Conservation (phyloP, 2,329 filamentous ascomycete genomes). For the Neofusicoccum kwambonambiense region DNA sequence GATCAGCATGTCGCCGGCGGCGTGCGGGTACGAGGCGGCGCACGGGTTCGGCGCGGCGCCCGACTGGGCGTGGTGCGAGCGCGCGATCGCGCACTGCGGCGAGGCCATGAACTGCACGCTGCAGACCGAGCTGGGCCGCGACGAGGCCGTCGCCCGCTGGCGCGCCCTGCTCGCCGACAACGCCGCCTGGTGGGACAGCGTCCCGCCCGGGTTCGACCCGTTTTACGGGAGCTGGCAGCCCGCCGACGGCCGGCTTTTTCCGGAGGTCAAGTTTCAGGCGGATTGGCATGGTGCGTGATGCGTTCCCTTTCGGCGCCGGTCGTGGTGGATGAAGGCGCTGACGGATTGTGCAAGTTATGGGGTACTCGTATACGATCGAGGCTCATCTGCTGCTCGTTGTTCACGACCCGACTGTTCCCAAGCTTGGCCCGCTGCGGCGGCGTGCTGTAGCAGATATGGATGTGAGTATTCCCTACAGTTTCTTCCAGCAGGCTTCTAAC, state of each 20-base stretch:
- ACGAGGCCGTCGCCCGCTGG: slow-evolving; percentile 23
- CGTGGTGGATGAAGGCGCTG: neutral
- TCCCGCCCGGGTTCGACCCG: slow-evolving; percentile 36
- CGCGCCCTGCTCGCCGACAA: slow-evolving; percentile 36
- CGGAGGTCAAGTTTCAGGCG: slow-evolving; percentile 35
- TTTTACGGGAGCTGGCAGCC: slow-evolving; percentile 20
- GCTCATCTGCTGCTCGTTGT: slow-evolving; percentile 37
- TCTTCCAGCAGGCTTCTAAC: neutral
- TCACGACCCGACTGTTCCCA: slow-evolving; percentile 37
- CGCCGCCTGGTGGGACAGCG: slow-evolving; percentile 30
- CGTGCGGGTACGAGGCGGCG: neutral
- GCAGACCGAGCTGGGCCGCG: neutral
- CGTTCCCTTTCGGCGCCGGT: too few relatives aligned
- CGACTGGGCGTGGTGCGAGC: slow-evolving; percentile 13
- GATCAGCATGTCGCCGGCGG: neutral
- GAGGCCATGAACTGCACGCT: neutral
- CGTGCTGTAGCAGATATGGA: slow-evolving; percentile 33
- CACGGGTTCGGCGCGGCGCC: neutral
- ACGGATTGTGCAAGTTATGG: slow-evolving; percentile 14
- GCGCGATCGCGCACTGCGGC: slow-evolving; percentile 13
- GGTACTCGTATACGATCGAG: slow-evolving; percentile 32
- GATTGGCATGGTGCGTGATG: slow-evolving; percentile 30
- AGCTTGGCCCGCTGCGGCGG: slow-evolving; percentile 34
- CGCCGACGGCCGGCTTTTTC: slow-evolving; percentile 23
- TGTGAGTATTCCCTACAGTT: slow-evolving; percentile 17